A percentile compares a stretch with the other conserved stretches of the same genome.
Conservation (phyloP, 2,329 filamentous ascomycete species). For the Xylaria sp. region DNA sequence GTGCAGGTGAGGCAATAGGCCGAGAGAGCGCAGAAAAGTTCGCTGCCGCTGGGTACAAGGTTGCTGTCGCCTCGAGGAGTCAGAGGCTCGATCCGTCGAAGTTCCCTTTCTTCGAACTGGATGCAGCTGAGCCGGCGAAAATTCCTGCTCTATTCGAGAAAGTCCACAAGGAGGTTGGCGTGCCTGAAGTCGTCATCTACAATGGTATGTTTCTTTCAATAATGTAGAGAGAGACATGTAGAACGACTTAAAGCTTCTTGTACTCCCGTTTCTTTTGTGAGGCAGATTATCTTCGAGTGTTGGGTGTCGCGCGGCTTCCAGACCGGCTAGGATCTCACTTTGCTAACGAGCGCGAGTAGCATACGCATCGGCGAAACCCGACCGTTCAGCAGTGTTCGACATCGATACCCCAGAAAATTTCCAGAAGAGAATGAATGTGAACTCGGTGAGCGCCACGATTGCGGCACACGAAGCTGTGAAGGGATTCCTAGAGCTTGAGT, state of each 20-base stretch:
- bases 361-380: constrained; percentile 5
- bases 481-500: constrained; percentile 32
- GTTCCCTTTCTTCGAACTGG: constrained; percentile 37
- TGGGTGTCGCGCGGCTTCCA: not conserved
- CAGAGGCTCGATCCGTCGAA: constrained; percentile 39
- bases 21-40: constrained; percentile 42
- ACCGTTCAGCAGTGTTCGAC: constrained; percentile 35
- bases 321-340: not conserved
- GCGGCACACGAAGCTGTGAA: constrained; percentile 29
- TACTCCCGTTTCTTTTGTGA: not conserved
- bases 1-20: constrained; percentile 45
- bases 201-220: constrained; percentile 31
- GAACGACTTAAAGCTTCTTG: not conserved
- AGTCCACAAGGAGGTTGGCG: constrained; percentile 33
- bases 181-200: constrained; percentile 41
- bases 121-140: constrained; percentile 36
- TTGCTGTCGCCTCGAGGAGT: constrained; percentile 47
- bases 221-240: not conserved
- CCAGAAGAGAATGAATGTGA: constrained; percentile 36
- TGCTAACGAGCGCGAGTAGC: constrained; percentile 14
- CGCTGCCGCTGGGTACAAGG: constrained; percentile 42
- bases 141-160: constrained; percentile 41
- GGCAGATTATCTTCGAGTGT: not conserved
- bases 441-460: constrained; percentile 22
- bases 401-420: constrained; percentile 42